Percentiles rank a stretch among this genome's conserved stretches.
These are phyloP conservation scores for Zymoseptoria pseudotritici DNA, from an alignment of 2,329 filamentous ascomycete species.

Conservation along the genomic window DNA sequence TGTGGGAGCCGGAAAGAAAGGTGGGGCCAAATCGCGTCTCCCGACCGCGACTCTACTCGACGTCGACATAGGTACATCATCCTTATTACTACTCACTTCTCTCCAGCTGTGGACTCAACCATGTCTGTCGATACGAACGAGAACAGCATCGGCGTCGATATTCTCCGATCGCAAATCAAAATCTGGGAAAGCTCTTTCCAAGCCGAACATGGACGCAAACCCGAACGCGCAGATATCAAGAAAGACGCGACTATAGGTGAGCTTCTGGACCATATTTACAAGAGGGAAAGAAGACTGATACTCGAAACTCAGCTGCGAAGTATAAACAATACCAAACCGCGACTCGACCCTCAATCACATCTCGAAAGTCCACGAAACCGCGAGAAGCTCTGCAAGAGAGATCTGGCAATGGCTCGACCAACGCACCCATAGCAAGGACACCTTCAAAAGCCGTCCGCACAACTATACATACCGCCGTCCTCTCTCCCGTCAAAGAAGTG, in stretches of 20 bases:
- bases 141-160: constrained; percentile 4
- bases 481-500: constrained; percentile 21
- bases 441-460: constrained; percentile 10
- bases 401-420: constrained; percentile 5
- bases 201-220: constrained; percentile 55
- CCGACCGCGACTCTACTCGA: not conserved
- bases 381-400: constrained; percentile 12
- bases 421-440: constrained; percentile 14
- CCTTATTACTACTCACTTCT: not conserved
- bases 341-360: constrained; percentile 45
- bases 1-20: not conserved
- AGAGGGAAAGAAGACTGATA: constrained; percentile 1
- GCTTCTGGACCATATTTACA: not conserved
- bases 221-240: constrained; percentile 69
- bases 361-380: constrained; percentile 37
- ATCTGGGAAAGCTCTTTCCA: constrained; percentile 65
- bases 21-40: not conserved
- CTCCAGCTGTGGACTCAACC: not conserved
- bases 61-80: not conserved
- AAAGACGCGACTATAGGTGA: constrained; percentile 62
- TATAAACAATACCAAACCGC: constrained; percentile 69
- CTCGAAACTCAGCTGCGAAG: constrained; percentile 49
- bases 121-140: constrained; percentile 13
- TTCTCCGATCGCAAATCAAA: constrained; percentile 63
- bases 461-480: not conserved